Conservation (phyloP, 2,329 filamentous ascomycete genomes). For the Furcasterigmium sp. region DNA sequence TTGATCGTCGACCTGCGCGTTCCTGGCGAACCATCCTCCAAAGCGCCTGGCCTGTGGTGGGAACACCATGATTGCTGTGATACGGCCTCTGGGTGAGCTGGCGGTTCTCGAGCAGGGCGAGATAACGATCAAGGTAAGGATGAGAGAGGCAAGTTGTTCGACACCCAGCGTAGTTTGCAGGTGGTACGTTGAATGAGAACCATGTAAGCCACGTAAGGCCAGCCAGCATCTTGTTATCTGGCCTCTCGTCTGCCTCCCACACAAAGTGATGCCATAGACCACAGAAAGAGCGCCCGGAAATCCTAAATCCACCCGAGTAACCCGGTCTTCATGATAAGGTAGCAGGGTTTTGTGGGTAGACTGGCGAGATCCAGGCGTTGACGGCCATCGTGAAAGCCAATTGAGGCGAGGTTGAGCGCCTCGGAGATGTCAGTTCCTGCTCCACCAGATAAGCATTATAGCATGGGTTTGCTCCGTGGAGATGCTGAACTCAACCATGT, state of each 20-base stretch:
- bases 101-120: background rate
- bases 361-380: background rate
- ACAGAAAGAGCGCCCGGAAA: background rate
- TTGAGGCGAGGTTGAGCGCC: background rate
- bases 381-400: background rate
- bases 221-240: background rate
- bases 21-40: constrained; percentile 7
- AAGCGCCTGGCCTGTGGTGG: constrained; percentile 8
- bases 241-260: background rate
- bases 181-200: too few species aligned
- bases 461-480: too few species aligned
- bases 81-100: background rate
- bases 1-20: constrained; percentile 1
- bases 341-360: background rate
- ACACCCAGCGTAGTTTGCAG: background rate
- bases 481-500: too few species aligned
- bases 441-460: background rate
- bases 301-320: background rate
- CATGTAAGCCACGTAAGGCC: background rate
- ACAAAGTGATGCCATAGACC: background rate
- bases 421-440: background rate
- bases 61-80: background rate
- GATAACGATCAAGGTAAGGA: background rate
- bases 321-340: background rate
- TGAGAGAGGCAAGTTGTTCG: background rate